Conservation (phyloP, 768 basidiomycete genomes). For the Stropharia rugosoannulata region DNA sequence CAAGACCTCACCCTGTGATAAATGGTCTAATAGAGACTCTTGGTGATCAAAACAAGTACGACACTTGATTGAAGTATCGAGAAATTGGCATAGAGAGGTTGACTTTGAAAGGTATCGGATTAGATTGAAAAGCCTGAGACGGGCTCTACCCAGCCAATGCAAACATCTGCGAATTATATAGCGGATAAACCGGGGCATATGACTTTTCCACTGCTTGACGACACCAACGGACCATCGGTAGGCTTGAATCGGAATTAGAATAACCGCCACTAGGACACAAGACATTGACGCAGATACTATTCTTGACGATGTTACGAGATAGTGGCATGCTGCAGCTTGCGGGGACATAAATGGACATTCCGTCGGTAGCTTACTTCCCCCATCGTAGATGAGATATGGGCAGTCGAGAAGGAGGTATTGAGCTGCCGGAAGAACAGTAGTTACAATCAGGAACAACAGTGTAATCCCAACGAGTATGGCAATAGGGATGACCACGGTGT, state of each 20-base stretch:
- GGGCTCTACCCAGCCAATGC: no score
- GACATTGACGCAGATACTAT: background rate
- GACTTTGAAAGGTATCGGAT: no score
- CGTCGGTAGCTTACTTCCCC: background rate
- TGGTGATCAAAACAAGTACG: no score
- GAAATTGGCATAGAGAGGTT: no score
- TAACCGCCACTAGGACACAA: background rate
- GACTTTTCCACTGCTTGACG: no score
- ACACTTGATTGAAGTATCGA: no score
- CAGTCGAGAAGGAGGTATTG: conserved; percentile 9
- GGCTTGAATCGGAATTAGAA: background rate
- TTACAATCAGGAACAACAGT: conserved; percentile 15
- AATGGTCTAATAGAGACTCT: background rate
- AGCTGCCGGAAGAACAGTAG: conserved; percentile 19
- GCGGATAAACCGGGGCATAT: no score
- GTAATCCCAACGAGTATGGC: conserved; percentile 12
- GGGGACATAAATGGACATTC: conserved; percentile 14
- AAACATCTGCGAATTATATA: no score
- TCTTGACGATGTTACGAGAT: background rate
- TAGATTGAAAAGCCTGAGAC: no score
- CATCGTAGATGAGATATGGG: background rate
- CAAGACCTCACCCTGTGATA: no score
- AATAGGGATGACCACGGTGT: conserved; percentile 14
- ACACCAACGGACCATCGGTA: no score
- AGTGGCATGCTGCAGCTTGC: conserved; percentile 1